Conservation (phyloP, 495 filamentous ascomycete genomes). For the Penicillium soppii region DNA sequence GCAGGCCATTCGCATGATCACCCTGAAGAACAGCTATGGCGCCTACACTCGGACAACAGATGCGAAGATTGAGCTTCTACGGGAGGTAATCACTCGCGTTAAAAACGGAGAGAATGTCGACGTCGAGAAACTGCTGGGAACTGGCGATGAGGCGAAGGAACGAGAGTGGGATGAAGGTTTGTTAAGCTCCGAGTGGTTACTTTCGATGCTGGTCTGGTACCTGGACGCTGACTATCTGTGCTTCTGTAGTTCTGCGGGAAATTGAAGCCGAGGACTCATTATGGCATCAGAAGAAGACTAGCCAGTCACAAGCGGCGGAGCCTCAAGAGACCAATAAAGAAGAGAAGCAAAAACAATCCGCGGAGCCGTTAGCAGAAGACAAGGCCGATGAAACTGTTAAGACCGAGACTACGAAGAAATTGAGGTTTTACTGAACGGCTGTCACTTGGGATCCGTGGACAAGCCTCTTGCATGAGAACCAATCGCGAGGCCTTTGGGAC, state of each 20-base stretch:
- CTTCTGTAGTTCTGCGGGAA: slow-evolving; percentile 65
- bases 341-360: slow-evolving; percentile 10
- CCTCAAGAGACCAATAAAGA: slow-evolving; percentile 3
- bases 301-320: background rate
- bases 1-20: slow-evolving; percentile 89
- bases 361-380: slow-evolving; percentile 4
- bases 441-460: background rate
- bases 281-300: slow-evolving; percentile 48
- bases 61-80: slow-evolving; percentile 71
- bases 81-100: slow-evolving; percentile 79
- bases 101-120: slow-evolving; percentile 87
- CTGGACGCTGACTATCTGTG: slow-evolving; percentile 12
- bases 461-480: no score
- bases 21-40: slow-evolving; percentile 70
- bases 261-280: slow-evolving; percentile 74
- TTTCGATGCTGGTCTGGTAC: no score
- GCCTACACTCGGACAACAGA: slow-evolving; percentile 73
- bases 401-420: slow-evolving; percentile 23
- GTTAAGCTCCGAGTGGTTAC: slow-evolving; percentile 14
- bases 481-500: no score
- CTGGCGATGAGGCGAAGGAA: slow-evolving; percentile 73
- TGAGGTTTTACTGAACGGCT: slow-evolving; percentile 33
- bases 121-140: slow-evolving; percentile 79
- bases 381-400: slow-evolving; percentile 19
- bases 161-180: slow-evolving; percentile 84